Evolutionary conservation across 495 filamentous ascomycete species (phyloP), one percentile per base, ranked within the genome.

Genomic region (Penicillium diatomitis): DNA sequence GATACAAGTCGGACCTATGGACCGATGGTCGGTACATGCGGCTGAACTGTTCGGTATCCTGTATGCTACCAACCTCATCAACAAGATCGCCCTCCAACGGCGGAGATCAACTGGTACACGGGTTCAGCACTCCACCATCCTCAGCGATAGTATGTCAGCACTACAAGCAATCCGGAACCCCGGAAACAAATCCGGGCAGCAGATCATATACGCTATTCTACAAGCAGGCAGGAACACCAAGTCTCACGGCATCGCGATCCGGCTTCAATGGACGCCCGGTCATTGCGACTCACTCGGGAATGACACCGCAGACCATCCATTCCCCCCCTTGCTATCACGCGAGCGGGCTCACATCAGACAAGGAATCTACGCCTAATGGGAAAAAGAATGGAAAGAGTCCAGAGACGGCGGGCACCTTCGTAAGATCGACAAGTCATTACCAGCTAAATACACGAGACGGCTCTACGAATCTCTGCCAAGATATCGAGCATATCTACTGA

Each of bases 31-130:
- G 11, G 54, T 58, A 8, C 51, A 62, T 34, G 55, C 41, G 6
- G 56, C 59, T 8, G 55, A 62, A 40, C 52, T 62, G 27, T 48
- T 58, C 9, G 51, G 49, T 5, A 54, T 58, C 50, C 49, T 53
- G 9, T 56, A 58, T 39, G 52, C 59, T 5, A 49, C 58, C 48
- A 51, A 38, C 36, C 41, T 57, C 27, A 35, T 58, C 8, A 41
- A 46, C 32, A 51, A 44, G 48, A 20, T 49, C 8, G 51, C 40
- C 35, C 52, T 40, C 27, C 48, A 46, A 32, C 48, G 35, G 4
- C 10, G 31, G 8, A 48, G 20, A 7, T 12, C 29, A n/a, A 32
- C 1, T 29, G 11, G 38, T 6, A 30, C 33, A 11, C 32, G 11
- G 30, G 40, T 29, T 5, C 3, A 8, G 12, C 36, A 12, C 3